phyloP scores from a whole-genome alignment of 2,329 filamentous ascomycete genomes.

The Fusarium redolens region DNA sequence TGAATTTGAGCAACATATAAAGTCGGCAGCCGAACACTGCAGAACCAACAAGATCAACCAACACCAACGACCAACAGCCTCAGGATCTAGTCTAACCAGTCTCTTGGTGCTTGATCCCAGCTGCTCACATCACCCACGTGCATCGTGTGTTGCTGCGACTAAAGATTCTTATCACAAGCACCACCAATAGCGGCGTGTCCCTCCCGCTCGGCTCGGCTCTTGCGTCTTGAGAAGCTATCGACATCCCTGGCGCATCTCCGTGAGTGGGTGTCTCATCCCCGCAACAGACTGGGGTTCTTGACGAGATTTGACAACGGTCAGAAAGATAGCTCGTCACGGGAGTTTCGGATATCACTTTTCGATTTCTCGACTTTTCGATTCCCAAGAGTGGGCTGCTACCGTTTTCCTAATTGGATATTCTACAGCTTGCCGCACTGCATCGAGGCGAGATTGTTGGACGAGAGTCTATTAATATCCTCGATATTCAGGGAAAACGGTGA shows the following conservation, averaged over 20 bases:
- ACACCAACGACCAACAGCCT: neutral
- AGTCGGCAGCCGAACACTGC: neutral
- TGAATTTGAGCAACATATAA: neutral
- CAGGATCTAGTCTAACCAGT: conserved; percentile 6
- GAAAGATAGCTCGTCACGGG: conserved; percentile 27
- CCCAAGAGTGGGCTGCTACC: conserved; percentile 12
- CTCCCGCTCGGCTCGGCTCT: conserved; percentile 43
- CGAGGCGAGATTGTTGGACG: conserved; percentile 10
- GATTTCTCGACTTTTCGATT: conserved; percentile 35
- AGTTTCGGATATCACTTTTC: conserved; percentile 32
- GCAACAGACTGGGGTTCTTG: conserved; percentile 28
- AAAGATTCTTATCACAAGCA: conserved; percentile 39
- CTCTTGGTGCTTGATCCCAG: conserved; percentile 19
- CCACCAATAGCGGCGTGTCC: conserved; percentile 41
- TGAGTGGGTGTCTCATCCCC: conserved; percentile 26
- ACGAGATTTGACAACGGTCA: conserved; percentile 28
- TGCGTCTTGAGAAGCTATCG: conserved; percentile 29
- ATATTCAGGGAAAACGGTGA: conserved; percentile 12
- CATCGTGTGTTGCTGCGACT: conserved; percentile 40
- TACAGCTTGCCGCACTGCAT: conserved; percentile 17
- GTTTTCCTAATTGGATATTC: conserved; percentile 25
- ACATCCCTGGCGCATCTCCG: conserved; percentile 29
- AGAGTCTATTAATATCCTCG: conserved; percentile 30
- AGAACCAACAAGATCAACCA: conserved; percentile 11
- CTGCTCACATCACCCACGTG: conserved; percentile 39